phyloP scores from a whole-genome alignment of 2,329 filamentous ascomycete genomes.

The Penicillium aurantiogriseum region DNA sequence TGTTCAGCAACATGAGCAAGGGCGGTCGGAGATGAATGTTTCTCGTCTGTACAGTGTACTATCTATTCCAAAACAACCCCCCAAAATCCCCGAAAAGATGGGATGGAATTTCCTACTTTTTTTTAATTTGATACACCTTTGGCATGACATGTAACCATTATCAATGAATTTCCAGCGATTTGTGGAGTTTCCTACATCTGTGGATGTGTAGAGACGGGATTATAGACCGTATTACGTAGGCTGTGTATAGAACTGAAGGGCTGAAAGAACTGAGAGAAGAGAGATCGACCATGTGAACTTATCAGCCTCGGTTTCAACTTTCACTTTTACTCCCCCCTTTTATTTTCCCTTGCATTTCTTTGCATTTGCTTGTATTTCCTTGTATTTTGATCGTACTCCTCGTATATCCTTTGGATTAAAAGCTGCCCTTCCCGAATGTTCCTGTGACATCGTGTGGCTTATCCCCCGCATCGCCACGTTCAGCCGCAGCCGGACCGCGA shows the following conservation, averaged over 20 bases:
- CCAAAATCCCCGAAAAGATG: conserved; percentile 11
- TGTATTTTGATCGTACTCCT: neutral
- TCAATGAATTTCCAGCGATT: conserved; percentile 1
- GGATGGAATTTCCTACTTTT: conserved; percentile 12
- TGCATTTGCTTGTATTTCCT: neutral
- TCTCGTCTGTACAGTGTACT: conserved; percentile 25
- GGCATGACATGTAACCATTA: conserved; percentile 21
- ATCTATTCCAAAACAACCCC: conserved; percentile 10
- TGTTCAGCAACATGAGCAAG: conserved; percentile 65
- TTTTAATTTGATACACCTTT: conserved; percentile 24
- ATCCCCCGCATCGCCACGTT: conserved; percentile 17
- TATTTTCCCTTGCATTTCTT: neutral
- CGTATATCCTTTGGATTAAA: no score
- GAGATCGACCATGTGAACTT: conserved; percentile 20
- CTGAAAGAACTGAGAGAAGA: neutral
- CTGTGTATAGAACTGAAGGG: neutral
- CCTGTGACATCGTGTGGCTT: conserved; percentile 7
- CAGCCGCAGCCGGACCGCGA: conserved; percentile 21
- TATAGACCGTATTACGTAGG: neutral
- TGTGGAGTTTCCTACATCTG: neutral
- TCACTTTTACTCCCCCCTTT: conserved; percentile 1
- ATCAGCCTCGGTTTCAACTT: conserved; percentile 22
- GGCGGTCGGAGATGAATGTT: conserved; percentile 29
- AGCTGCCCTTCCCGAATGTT: neutral
- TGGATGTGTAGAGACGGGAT: neutral